These are phyloP conservation scores for Tausonia pullulans DNA, from an alignment of 1,284 basidiomycete species.

Conservation along the genomic window DNA sequence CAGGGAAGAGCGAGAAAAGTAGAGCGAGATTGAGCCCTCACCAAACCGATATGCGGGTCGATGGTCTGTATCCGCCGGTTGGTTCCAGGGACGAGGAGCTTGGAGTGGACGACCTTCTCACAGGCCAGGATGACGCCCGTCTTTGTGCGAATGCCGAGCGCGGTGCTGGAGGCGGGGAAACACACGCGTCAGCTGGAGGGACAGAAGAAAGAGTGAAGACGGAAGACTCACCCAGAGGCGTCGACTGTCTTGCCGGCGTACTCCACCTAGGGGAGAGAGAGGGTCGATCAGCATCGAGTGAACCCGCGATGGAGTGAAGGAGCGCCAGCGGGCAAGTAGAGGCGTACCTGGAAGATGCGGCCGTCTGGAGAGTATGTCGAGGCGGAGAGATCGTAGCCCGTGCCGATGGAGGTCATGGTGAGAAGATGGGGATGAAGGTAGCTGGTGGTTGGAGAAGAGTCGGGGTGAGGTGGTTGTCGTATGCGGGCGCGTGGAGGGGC, in stretches of 20 bases:
- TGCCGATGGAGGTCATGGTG: slow-evolving; percentile 89
- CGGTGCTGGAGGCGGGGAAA: slow-evolving; percentile 48
- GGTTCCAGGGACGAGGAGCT: slow-evolving; percentile 83
- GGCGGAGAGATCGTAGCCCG: slow-evolving; percentile 95
- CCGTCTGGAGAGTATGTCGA: slow-evolving; percentile 98
- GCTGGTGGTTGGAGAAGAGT: neutral
- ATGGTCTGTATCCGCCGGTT: slow-evolving; percentile 89
- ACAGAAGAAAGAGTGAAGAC: neutral
- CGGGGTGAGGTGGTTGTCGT: neutral
- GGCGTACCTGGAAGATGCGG: slow-evolving; percentile 81
- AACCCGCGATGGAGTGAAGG: neutral
- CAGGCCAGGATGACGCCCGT: slow-evolving; percentile 91
- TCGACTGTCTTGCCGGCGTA: slow-evolving; percentile 98
- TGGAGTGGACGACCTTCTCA: slow-evolving; percentile 96
- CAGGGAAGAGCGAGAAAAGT: neutral
- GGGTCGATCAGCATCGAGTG: neutral
- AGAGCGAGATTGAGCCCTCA: slow-evolving; percentile 32
- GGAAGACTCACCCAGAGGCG: slow-evolving; percentile 69
- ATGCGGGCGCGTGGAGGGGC: slow-evolving; percentile 1
- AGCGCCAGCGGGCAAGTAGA: neutral
- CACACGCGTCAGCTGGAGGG: neutral
- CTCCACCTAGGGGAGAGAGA: slow-evolving; percentile 56
- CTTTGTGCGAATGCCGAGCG: slow-evolving; percentile 81
- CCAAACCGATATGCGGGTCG: slow-evolving; percentile 86
- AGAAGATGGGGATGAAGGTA: neutral